These are phyloP conservation scores for Boletus coccyginus DNA, from an alignment of 768 basidiomycete species.

Conservation along the genomic window DNA sequence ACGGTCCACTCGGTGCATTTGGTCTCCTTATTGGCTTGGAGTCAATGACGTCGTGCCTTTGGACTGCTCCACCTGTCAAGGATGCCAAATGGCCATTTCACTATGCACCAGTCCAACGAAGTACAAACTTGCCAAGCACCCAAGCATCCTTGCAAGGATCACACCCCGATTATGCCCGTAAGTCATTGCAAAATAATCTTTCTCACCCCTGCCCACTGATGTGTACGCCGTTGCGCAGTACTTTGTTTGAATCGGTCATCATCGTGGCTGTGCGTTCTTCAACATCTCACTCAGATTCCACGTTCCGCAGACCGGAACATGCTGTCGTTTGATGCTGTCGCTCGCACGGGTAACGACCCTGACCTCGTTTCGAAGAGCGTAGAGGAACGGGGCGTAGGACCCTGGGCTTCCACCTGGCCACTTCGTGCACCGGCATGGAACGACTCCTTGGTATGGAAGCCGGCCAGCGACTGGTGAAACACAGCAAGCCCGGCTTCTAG, in stretches of 20 bases:
- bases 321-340: conserved; percentile 1
- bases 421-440: background rate
- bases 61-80: background rate
- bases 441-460: background rate
- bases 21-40: background rate
- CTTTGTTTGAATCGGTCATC: background rate
- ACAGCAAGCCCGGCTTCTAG: conserved; percentile 9
- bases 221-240: background rate
- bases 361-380: conserved; percentile 10
- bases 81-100: background rate
- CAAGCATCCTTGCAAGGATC: background rate
- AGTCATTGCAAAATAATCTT: background rate
- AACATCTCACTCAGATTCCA: background rate
- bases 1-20: background rate
- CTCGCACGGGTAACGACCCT: conserved; percentile 18
- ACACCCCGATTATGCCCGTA: conserved; percentile 8
- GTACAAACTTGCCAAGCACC: background rate
- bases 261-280: background rate
- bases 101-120: background rate
- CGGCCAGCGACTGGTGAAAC: background rate
- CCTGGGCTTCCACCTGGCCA: background rate
- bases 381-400: conserved; percentile 1
- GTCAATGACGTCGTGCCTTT: background rate
- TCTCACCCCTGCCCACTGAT: conserved; percentile 10
- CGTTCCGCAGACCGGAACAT: conserved; percentile 6